Conservation (phyloP, 2,329 filamentous ascomycete species). For the Colletotrichum musicola region DNA sequence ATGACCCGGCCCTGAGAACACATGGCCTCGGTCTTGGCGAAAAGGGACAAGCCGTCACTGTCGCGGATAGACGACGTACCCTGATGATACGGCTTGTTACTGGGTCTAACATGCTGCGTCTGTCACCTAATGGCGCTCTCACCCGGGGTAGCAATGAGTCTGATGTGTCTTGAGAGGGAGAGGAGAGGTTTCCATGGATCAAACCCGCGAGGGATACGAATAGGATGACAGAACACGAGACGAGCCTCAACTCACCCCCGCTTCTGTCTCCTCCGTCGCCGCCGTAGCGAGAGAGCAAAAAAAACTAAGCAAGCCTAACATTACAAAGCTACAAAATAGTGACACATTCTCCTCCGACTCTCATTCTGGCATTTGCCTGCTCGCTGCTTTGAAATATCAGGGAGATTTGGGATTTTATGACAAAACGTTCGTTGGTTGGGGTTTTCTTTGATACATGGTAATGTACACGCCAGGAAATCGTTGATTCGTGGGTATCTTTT, state of each 20-base stretch:
- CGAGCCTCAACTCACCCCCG: not conserved
- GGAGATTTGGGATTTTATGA: not conserved
- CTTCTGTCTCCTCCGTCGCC: not conserved
- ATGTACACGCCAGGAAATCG: constrained; percentile 42
- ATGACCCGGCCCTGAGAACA: not conserved
- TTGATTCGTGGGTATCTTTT: constrained; percentile 46
- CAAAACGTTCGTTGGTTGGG: not conserved
- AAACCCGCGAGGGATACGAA: constrained; percentile 12
- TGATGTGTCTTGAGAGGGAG: not conserved
- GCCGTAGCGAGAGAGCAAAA: not conserved
- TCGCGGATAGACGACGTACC: constrained; percentile 23
- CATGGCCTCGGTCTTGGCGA: constrained; percentile 26
- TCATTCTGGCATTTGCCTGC: not conserved
- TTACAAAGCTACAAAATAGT: not conserved
- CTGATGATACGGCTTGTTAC: constrained; percentile 6
- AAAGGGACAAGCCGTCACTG: constrained; percentile 27
- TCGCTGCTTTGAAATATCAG: not conserved
- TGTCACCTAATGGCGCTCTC: not conserved
- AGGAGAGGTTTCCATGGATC: constrained; percentile 27
- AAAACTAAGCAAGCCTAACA: not conserved
- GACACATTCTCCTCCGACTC: not conserved
- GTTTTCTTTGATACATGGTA: constrained; percentile 46
- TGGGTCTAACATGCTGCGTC: not conserved
- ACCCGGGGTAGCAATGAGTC: not conserved
- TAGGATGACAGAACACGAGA: not conserved